These are phyloP conservation scores for Candida insectorum DNA, from an alignment of 805 yeast species.

Conservation along the genomic window DNA sequence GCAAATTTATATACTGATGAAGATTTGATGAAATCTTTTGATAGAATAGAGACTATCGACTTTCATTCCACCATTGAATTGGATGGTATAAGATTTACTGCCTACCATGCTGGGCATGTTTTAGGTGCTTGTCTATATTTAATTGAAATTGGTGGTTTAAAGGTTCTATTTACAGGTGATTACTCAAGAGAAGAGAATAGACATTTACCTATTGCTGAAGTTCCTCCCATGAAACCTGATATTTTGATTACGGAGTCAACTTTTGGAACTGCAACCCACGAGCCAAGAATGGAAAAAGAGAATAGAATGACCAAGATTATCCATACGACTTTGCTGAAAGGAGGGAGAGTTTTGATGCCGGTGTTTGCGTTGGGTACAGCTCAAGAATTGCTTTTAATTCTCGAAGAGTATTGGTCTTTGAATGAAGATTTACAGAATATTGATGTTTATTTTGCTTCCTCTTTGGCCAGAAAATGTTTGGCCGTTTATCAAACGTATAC, in stretches of 20 bases:
- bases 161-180: slow-evolving; percentile 91
- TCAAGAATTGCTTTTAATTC: slow-evolving; percentile 82
- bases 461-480: slow-evolving; percentile 92
- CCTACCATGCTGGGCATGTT: slow-evolving; percentile 99
- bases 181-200: slow-evolving; percentile 95
- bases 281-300: slow-evolving; percentile 85
- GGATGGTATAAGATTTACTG: slow-evolving; percentile 92
- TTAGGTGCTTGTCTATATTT: slow-evolving; percentile 98
- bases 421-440: slow-evolving; percentile 79
- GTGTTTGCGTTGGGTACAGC: slow-evolving; percentile 97
- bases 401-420: slow-evolving; percentile 92
- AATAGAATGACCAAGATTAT: slow-evolving; percentile 73
- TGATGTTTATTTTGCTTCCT: slow-evolving; percentile 87
- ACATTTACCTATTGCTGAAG: slow-evolving; percentile 92
- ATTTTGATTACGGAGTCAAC: slow-evolving; percentile 92
- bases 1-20: slow-evolving; percentile 80
- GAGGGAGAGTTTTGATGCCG: slow-evolving; percentile 90
- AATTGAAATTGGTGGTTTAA: slow-evolving; percentile 89
- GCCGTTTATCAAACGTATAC: slow-evolving; percentile 96
- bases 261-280: slow-evolving; percentile 96
- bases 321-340: slow-evolving; percentile 78
- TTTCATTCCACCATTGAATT: slow-evolving; percentile 94
- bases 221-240: slow-evolving; percentile 85
- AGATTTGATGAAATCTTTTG: slow-evolving; percentile 84
- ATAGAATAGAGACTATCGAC: slow-evolving; percentile 88